phyloP scores from a whole-genome alignment of 805 yeast species.

The Ascoidea tarda region DNA sequence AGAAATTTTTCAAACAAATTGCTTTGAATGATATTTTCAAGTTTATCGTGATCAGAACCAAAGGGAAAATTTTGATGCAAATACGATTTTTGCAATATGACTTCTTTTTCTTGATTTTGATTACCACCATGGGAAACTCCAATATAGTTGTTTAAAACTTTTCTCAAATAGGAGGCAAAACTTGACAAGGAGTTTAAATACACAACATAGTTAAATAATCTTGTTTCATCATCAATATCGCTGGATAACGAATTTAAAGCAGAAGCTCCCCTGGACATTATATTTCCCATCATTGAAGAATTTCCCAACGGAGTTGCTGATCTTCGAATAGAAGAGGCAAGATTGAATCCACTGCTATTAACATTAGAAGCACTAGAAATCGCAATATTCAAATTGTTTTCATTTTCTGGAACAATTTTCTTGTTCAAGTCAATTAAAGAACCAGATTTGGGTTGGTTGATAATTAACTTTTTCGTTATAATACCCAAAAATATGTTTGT shows the following conservation, averaged over 20 bases:
- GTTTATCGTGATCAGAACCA: conserved; percentile 18
- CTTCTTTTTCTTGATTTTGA: conserved; percentile 10
- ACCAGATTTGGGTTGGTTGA: not conserved
- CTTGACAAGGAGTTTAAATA: conserved; percentile 62
- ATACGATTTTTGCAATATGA: conserved; percentile 18
- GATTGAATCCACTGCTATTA: not conserved
- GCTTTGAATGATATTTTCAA: conserved; percentile 15
- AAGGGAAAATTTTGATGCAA: conserved; percentile 23
- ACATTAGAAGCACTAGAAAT: not conserved
- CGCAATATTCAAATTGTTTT: too few relatives aligned
- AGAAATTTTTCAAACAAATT: conserved; percentile 12
- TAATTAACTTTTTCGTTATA: not conserved
- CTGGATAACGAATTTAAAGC: conserved; percentile 22
- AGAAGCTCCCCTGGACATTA: conserved; percentile 29
- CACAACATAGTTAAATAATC: conserved; percentile 45
- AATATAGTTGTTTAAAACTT: conserved; percentile 28
- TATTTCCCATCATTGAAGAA: conserved; percentile 12
- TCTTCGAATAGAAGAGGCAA: not conserved
- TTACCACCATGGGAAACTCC: not conserved
- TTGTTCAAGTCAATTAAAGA: not conserved
- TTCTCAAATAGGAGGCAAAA: conserved; percentile 42
- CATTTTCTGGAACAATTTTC: not conserved
- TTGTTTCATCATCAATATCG: conserved; percentile 25
- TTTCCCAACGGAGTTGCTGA: not conserved
- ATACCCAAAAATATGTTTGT: conserved; percentile 1